A percentile compares a stretch with the other conserved stretches of the same genome.
Conservation (phyloP, 2,329 filamentous ascomycete species). For the Ophiostoma ulmi region DNA sequence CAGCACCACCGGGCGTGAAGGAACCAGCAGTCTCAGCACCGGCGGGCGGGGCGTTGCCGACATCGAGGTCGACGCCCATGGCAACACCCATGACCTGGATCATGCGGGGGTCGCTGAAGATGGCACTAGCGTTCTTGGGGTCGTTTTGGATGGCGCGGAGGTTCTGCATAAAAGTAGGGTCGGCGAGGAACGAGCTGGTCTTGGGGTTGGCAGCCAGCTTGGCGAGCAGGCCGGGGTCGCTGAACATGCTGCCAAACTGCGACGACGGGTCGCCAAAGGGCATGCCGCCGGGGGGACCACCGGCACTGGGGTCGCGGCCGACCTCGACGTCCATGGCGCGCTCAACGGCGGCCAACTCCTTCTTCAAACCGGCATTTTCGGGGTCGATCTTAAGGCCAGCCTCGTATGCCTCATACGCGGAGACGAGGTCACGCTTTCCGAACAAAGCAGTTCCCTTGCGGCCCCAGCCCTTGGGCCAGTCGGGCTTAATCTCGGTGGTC, state of each 20-base stretch:
- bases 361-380: conserved; percentile 87
- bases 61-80: conserved; percentile 87
- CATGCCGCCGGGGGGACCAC: conserved; percentile 49
- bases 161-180: conserved; percentile 85
- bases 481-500: conserved; percentile 89
- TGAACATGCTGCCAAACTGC: conserved; percentile 81
- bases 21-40: conserved; percentile 32
- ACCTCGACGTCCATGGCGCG: conserved; percentile 76
- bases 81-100: conserved; percentile 89
- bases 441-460: conserved; percentile 89
- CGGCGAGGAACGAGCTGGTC: conserved; percentile 74
- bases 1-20: not conserved
- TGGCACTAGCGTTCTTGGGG: conserved; percentile 69
- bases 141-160: conserved; percentile 76
- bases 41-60: conserved; percentile 38
- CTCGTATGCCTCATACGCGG: conserved; percentile 84
- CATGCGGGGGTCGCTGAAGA: conserved; percentile 87
- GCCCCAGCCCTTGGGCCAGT: conserved; percentile 96
- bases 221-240: conserved; percentile 79
- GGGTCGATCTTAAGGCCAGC: conserved; percentile 91
- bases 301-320: conserved; percentile 15
- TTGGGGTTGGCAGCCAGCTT: conserved; percentile 95
- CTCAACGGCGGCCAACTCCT: conserved; percentile 76
- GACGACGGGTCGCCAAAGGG: conserved; percentile 19
- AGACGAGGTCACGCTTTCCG: conserved; percentile 77